Conservation (phyloP, 2,329 filamentous ascomycete genomes). For the Ceratocystis cubensis region DNA sequence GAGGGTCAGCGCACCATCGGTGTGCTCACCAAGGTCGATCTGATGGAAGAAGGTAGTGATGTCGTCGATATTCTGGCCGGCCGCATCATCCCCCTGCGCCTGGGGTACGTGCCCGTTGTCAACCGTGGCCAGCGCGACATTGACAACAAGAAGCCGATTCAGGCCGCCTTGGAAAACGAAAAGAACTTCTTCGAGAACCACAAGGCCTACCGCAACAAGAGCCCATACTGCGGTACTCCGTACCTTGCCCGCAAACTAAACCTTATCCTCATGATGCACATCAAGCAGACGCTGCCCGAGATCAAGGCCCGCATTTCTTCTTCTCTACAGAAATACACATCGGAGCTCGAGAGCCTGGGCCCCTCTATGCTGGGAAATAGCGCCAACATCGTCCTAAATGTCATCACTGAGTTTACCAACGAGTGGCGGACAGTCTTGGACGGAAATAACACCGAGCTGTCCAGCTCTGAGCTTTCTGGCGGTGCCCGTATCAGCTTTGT, state of each 20-base stretch:
- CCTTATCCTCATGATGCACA: slow-evolving; percentile 99
- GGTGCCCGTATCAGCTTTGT: slow-evolving; percentile 98
- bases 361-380: slow-evolving; percentile 94
- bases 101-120: slow-evolving; percentile 95
- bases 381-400: slow-evolving; percentile 91
- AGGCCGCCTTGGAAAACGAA: slow-evolving; percentile 80
- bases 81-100: slow-evolving; percentile 83
- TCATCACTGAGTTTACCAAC: slow-evolving; percentile 97
- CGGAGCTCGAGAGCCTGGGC: slow-evolving; percentile 70
- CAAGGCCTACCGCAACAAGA: slow-evolving; percentile 97
- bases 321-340: slow-evolving; percentile 80
- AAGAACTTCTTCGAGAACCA: slow-evolving; percentile 97
- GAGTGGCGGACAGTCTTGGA: slow-evolving; percentile 95
- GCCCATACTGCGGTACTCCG: slow-evolving; percentile 93
- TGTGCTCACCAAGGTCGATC: slow-evolving; percentile 94
- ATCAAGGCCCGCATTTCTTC: slow-evolving; percentile 96
- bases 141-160: slow-evolving; percentile 93
- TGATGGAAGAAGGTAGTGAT: slow-evolving; percentile 98
- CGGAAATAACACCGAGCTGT: slow-evolving; percentile 91
- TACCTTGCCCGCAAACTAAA: slow-evolving; percentile 96
- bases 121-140: slow-evolving; percentile 97
- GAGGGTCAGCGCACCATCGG: slow-evolving; percentile 96
- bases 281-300: slow-evolving; percentile 96
- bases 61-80: slow-evolving; percentile 97
- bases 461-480: slow-evolving; percentile 84